Base-by-base conservation (phyloP, 2,329 filamentous ascomycete genomes). In the Hawksworthiomyces lignivorus region DNA sequence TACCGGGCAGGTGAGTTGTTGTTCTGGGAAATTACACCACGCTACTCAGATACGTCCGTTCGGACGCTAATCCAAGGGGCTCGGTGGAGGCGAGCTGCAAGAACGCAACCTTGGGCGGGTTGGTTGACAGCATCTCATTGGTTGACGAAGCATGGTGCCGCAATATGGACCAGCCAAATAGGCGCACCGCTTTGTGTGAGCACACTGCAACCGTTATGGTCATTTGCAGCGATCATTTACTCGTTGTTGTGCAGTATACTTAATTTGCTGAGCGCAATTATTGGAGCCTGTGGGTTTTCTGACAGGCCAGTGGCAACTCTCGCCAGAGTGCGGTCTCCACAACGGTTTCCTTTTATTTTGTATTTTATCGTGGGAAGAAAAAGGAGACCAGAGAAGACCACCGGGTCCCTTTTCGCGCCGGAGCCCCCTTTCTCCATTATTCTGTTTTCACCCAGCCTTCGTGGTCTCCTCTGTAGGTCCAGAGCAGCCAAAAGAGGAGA, bases 1-100 rank as follows among this genome's bases (percentile, higher is more conserved):
- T 35, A 39, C 34, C 20, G 18, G 24, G 34, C 42, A 39, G 39
- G 41, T 37, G 28, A 15, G 29, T 35, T 41, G 30, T 17, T 37
- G 35, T 24, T 20, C 21, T 46, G 50, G 50, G 50, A 52, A 52
- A 52, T 52, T 52, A 32, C 41, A 47, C 43, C 41, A 26, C 46
- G 43, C 46, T 43, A 43, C 43, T 31, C 40, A 33, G 32, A 33
- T 27, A 26, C 32, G 35, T 33, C 36, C 29, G 36, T 31, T 27
- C 35, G 42, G 35, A 37, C 49, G 44, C 49, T 51, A 51, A 46
- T 39, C 41, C 49, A 51, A 46, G 49, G 49, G 45, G 39, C 29
- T 42, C 35, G 43, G 46, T 43, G 46, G 39, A 43, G 35, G 24
- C 7, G 14, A 15, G 43, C 29, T 18, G 27, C 44, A 27, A 17